Evolutionary conservation across 371 early-diverging fungal genomes (phyloP), one percentile per base, ranked within the genome.

Genomic region (Massospora cicadina): DNA sequence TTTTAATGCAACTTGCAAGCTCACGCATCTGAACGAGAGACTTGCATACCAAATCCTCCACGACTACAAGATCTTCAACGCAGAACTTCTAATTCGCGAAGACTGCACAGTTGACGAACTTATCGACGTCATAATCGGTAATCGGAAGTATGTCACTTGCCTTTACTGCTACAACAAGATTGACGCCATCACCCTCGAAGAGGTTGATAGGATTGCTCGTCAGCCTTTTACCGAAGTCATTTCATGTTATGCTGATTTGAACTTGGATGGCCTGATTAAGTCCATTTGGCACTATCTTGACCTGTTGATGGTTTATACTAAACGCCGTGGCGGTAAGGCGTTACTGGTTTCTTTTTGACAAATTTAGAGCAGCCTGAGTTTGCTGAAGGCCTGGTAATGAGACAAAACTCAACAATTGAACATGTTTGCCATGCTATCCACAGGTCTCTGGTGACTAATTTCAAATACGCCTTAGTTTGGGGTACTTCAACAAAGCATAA

Each of bases 151-250:
- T 72, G 81, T 99, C 65, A 84, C 84, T 12, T 93, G 94, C 69
- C 79, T 99, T 66, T 99, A 98, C 77, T 91, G 82, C 67, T 90
- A 88, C 73, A 99, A 99, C 84, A 99, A 99, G 82, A 91, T 99
- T 63, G 99, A 99, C 74, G 81, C 84, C 33, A 91, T 99, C 60
- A 87, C 91, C 26, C 82, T 98, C 68, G 98, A 99, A 75, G 97
- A 98, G 74, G 82, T 99, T 7, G 92, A 98, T 70, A 72, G 81
- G 68, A 76, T 97, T 64, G 95, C 97, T 25, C 81, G 85, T 33
- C 76, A 85, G 64, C 87, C 85, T 3, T 72, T 98, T 76, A 91
- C 98, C 0, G 90, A 95, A 1, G 97, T 97, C 13, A 29, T 70
- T 72, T 83, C 87, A 68, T 93, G 97, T 71, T 95, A 98, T 69